Base-by-base conservation (phyloP, 257 asterid genomes). In the Ilex asprella region DNA sequence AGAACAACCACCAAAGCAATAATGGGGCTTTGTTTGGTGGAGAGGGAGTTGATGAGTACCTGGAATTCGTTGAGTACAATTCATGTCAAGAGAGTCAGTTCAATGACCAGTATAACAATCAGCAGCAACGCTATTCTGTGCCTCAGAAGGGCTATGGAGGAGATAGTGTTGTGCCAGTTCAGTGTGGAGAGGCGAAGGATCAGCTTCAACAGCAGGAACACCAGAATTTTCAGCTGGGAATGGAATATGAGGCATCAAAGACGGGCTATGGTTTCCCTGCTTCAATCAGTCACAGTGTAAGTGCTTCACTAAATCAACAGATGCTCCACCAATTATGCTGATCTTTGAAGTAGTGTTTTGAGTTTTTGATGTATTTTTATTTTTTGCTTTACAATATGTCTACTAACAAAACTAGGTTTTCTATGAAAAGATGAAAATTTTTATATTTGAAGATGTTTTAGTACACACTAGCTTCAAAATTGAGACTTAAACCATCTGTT, bases 121-220 rank as follows among this genome's bases (percentile, higher is more conserved):
- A 65, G 56, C 84, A 73, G 67, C 91, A 77, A 39, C 53, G 61
- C 12, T 64, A 59, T 50, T 39, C 66, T 16, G 79, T 75, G 62
- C 70, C 76, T 61, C 78, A 76, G 14, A 81, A 78, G 72, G 68
- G 71, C 52, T 72, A 70, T 3, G 86, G 73, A 1, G 78, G 77
- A 6, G 95, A 77, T n/a, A 74, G 87, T 15, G 74, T 74, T 32
- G 88, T 84, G 60, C 88, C 95, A 2, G 69, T 66, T 50, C 81
- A 75, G 61, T 30, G 52, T n/a, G 65, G 67, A 7, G 74, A 70
- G 13, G 78, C 56, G 16, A 62, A 59, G 59, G 32, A 75, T 59
- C 70, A 73, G 30, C 70, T 49, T 13, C 67, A 55, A 39, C 73
- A 66, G 4, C 70, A 70, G 31, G 73, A 67, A 31, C 71, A 71